Base-by-base conservation (phyloP, 2,329 filamentous ascomycete genomes). In the Trichoderma sp. region DNA sequence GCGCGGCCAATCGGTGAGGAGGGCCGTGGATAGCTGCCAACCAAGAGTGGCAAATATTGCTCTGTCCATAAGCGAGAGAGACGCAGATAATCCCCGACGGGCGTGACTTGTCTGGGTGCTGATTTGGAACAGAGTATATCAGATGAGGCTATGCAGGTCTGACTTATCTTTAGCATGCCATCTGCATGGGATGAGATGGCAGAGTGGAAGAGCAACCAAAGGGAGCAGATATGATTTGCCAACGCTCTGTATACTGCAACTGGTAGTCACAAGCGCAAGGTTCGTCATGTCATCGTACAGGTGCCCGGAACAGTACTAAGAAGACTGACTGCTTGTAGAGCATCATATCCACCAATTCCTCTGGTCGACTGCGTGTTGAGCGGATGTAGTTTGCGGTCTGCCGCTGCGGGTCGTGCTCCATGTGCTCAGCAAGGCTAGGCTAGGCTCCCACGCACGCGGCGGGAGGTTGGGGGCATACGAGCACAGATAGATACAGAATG, bases 391-490 rank as follows among this genome's bases (percentile, higher is more conserved):
- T 53, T 68, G 66, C 15, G 57, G 39, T 30, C 55, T 69, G 28
- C 39, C 55, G 67, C 67, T 62, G 67, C 57, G 55, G 67, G 57
- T 62, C 57, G 26, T 53, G 13, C 57, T 59, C 57, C 57, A 59
- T 34, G 57, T 68, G 17, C 55, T 69, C 57, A 53, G 57, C 57
- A 47, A 69, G 43, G 57, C 39, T 47, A 69, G 30, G 30, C 67
- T 20, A 62, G 57, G 28, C 55, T 68, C 36, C 65, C 55, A 61
- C 66, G 55, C 66, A 50, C 39, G 64, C 50, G 64, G 53, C 12
- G 32, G 55, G 28, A n/a, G 53, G 55, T 32, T 68, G 34, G 17
- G 34, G 34, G 34, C 34, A 55, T n/a, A 59, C 32, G 17, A 32
- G 26, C 26, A 20, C 17, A 59, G 57, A 59, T 17, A 59, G 57